These are phyloP conservation scores for Vaccinium corymbosum DNA, from an alignment of 148 eudicot genomes.

Conservation along the genomic window DNA sequence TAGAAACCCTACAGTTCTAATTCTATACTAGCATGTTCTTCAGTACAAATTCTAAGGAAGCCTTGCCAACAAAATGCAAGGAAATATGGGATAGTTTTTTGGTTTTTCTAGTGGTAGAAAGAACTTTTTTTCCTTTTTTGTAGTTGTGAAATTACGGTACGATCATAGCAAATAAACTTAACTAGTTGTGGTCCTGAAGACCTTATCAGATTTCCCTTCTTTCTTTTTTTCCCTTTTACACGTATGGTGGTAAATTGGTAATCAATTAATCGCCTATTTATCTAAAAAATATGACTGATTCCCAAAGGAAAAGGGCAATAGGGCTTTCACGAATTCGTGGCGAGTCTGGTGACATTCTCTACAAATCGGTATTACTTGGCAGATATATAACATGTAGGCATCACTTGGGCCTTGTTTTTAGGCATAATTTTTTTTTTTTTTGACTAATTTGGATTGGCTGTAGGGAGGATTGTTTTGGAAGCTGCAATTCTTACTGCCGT, in stretches of 20 bases:
- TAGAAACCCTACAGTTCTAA: not conserved
- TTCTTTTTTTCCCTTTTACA: not conserved
- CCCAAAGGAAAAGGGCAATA: not conserved
- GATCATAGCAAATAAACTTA: not conserved
- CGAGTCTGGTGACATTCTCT: not conserved
- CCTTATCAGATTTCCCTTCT: not conserved
- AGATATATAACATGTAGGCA: not conserved
- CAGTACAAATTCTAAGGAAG: not conserved
- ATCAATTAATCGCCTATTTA: not conserved
- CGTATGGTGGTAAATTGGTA: not conserved
- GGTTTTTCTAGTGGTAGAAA: not conserved
- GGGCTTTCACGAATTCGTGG: not conserved
- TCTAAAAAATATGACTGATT: not conserved
- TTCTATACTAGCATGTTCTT: not conserved
- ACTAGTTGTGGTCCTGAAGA: not conserved
- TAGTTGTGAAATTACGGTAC: not conserved
- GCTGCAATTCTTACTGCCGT: slow-evolving; percentile 48
- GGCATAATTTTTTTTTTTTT: not conserved
- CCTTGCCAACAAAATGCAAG: not conserved
- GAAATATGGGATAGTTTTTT: not conserved
- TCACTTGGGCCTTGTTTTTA: not conserved
- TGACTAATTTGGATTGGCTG: not conserved
- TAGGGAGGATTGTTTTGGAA: slow-evolving; percentile 57
- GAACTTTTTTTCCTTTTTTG: not conserved
- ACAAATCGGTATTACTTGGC: not conserved